These are phyloP conservation scores for Dioszegia crocea DNA, from an alignment of 768 basidiomycete species.

Conservation along the genomic window DNA sequence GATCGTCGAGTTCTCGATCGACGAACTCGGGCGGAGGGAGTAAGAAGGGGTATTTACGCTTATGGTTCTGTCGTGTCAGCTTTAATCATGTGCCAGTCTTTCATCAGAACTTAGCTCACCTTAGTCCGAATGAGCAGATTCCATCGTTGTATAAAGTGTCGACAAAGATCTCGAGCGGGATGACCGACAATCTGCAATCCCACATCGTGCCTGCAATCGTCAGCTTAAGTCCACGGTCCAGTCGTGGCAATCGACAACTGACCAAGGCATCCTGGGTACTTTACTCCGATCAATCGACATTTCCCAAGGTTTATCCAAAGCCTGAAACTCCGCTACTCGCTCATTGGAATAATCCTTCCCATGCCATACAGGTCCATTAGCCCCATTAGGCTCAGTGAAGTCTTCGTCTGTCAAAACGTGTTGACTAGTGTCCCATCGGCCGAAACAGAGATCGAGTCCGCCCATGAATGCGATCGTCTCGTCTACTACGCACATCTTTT, in stretches of 20 bases:
- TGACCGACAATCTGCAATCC: conserved; percentile 93
- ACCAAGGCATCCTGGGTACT: conserved; percentile 96
- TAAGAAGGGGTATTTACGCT: conserved; percentile 85
- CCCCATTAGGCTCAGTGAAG: conserved; percentile 55
- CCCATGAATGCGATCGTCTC: conserved; percentile 98
- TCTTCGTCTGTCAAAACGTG: conserved; percentile 84
- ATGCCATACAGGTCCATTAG: conserved; percentile 73
- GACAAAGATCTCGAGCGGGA: conserved; percentile 85
- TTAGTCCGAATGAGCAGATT: conserved; percentile 90
- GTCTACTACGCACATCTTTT: conserved; percentile 96
- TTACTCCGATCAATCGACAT: conserved; percentile 91
- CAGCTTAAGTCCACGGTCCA: not conserved
- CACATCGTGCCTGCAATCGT: conserved; percentile 80
- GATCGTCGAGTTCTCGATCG: conserved; percentile 66
- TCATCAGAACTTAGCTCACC: too few species aligned
- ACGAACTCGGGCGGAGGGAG: conserved; percentile 90
- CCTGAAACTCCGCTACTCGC: conserved; percentile 77
- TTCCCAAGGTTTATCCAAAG: conserved; percentile 80
- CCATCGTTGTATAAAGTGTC: conserved; percentile 96
- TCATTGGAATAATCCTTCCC: conserved; percentile 96
- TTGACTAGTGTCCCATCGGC: conserved; percentile 89
- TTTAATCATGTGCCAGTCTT: not conserved
- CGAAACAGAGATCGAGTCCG: conserved; percentile 69
- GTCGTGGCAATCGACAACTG: conserved; percentile 30
- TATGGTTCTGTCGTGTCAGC: conserved; percentile 65